Evolutionary conservation across 2,329 filamentous ascomycete genomes (phyloP).

Genomic region (Fusarium sp.): DNA sequence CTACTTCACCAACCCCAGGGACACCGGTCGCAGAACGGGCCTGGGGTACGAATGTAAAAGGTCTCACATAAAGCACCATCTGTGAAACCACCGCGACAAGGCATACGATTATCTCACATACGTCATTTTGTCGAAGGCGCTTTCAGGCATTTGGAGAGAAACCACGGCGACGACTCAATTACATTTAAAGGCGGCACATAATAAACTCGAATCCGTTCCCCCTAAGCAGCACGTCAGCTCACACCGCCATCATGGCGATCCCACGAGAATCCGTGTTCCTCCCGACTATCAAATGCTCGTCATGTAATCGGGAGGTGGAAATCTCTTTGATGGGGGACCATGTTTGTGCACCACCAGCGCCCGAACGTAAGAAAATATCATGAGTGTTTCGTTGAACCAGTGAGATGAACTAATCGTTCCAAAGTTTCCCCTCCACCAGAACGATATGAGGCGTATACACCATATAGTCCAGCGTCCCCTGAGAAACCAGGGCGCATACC

Average conservation of each 20-base stretch:
- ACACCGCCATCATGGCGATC: slow-evolving; percentile 55
- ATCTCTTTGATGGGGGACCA: slow-evolving; percentile 90
- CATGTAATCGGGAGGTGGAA: slow-evolving; percentile 79
- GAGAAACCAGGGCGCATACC: slow-evolving; percentile 55
- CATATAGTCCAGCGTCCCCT: slow-evolving; percentile 37
- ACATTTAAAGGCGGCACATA: slow-evolving; percentile 6
- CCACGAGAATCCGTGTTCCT: slow-evolving; percentile 74
- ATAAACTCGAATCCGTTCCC: background rate
- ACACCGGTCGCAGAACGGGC: slow-evolving; percentile 42
- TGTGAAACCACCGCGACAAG: slow-evolving; percentile 24
- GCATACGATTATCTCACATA: background rate
- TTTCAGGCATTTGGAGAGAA: slow-evolving; percentile 1
- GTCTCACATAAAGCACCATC: slow-evolving; percentile 24
- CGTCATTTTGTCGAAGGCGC: slow-evolving; percentile 2
- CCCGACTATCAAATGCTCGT: slow-evolving; percentile 89
- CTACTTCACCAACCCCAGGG: slow-evolving; percentile 39
- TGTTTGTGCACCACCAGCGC: slow-evolving; percentile 67
- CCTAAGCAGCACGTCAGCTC: background rate
- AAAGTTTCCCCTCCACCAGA: slow-evolving; percentile 54
- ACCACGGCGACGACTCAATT: slow-evolving; percentile 5
- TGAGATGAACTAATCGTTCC: slow-evolving; percentile 4
- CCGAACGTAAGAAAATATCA: slow-evolving; percentile 54
- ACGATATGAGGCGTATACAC: slow-evolving; percentile 42
- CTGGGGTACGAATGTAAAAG: slow-evolving; percentile 42
- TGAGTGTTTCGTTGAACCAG: background rate